These are phyloP conservation scores for Apostasia ramifera DNA, from an alignment of 106 monocot species.

Conservation along the genomic window DNA sequence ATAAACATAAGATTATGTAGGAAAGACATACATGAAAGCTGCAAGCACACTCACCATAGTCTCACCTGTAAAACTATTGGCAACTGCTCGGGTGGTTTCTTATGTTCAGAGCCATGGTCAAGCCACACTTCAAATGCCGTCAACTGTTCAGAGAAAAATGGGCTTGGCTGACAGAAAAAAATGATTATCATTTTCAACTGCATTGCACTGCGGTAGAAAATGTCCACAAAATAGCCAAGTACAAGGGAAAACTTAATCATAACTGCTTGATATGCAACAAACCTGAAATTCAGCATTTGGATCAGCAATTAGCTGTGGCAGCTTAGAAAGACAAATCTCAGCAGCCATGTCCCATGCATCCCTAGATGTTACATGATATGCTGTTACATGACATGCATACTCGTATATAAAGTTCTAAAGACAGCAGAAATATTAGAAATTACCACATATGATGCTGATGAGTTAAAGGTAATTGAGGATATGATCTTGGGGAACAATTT, in stretches of 20 bases:
- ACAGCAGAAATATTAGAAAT: not conserved
- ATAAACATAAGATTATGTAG: no score
- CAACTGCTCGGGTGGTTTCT: constrained; percentile 93
- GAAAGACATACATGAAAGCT: not conserved
- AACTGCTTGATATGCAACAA: not conserved
- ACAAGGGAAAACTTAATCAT: not conserved
- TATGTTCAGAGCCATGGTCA: constrained; percentile 92
- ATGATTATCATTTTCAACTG: not conserved
- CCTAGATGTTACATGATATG: constrained; percentile 25
- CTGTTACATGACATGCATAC: not conserved
- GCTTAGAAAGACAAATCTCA: constrained; percentile 81
- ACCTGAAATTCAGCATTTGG: constrained; percentile 95
- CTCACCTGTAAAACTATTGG: constrained; percentile 96
- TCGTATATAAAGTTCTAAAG: not conserved
- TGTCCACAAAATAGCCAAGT: constrained; percentile 1
- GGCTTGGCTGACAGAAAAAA: constrained; percentile 62
- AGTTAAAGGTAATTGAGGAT: constrained; percentile 73
- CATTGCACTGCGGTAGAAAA: not conserved
- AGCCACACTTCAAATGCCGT: constrained; percentile 99
- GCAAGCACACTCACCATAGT: not conserved
- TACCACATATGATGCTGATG: constrained; percentile 99
- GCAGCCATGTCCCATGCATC: constrained; percentile 99
- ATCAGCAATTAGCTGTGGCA: constrained; percentile 70
- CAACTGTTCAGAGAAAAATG: constrained; percentile 95
- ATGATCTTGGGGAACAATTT: constrained; percentile 92